Base-by-base conservation (phyloP, 352 stramenopile genomes). In the Phytophthora constricta region DNA sequence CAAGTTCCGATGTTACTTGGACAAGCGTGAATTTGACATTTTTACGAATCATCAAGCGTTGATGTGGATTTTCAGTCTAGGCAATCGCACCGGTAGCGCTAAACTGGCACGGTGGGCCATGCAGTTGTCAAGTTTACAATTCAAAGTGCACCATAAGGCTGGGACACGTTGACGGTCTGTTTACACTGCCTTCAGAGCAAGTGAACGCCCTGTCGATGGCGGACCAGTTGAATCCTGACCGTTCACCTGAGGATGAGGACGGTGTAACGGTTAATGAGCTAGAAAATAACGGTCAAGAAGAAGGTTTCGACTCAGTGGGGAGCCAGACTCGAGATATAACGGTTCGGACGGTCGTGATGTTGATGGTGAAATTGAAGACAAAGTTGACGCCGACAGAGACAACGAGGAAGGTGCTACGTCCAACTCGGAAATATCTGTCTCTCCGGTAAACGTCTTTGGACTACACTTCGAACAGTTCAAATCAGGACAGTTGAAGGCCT, bases 121-220 rank as follows among this genome's bases (percentile, higher is more conserved):
- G 51, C 19, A 58, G 23, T 20, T 58, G 7, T 58, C 51, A 19
- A 25, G 48, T 16, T 16, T 58, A 7, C 33, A n/a, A 26, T 48
- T 49, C 22, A 58, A 58, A 14, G 51, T 52, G 17, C 28, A 55
- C 11, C 33, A 62, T 9, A 55, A 55, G 11, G 26, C 55, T 23
- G 43, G 43, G 28, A 19, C 55, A 62, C 22, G 55, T 55, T 4
- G 55, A 55, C 26, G 45, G 45, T 16, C 37, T 62, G 4, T 55
- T 43, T 1, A 28, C 11, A 3, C 13, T 62, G 13, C 31, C 31
- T 4, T 5, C 20, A 1, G 25, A 42, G 11, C 11, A 14, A 16
- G 55, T 62, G 31, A 31, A 16, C 16, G 43, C 55, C 3, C 4
- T 62, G 1, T 20, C 34, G 5, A 45, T 48, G 45, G 7, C 3